A percentile compares a stretch with the other conserved stretches of the same genome.
Evolutionary conservation across 257 asterid genomes (phyloP).

Genomic region (Nicotiana noctiflora): DNA sequence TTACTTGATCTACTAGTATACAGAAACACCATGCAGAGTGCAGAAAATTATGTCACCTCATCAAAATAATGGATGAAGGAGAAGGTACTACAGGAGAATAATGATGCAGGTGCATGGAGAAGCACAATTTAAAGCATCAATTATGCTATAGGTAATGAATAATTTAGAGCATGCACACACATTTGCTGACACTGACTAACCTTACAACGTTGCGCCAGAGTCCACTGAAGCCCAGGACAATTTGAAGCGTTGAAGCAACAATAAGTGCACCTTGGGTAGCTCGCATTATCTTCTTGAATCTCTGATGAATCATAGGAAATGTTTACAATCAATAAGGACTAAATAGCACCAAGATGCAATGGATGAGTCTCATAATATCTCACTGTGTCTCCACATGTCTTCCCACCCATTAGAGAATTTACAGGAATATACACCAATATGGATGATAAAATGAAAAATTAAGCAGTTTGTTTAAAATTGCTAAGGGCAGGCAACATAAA

Average conservation of each 20-base stretch:
- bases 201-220: slow-evolving; percentile 38
- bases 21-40: not conserved
- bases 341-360: not conserved
- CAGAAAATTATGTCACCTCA: not conserved
- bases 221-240: slow-evolving; percentile 37
- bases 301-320: slow-evolving; percentile 16
- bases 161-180: not conserved
- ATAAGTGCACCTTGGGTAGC: slow-evolving; percentile 39
- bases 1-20: not conserved
- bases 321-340: not conserved
- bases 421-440: not conserved
- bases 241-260: slow-evolving; percentile 34
- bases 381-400: not conserved
- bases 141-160: not conserved
- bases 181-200: slow-evolving; percentile 15
- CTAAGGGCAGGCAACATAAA: not conserved
- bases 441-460: not conserved
- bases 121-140: not conserved
- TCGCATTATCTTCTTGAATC: slow-evolving; percentile 35
- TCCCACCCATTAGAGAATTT: not conserved
- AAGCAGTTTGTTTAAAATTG: not conserved
- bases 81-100: not conserved
- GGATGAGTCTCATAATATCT: not conserved
- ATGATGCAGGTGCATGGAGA: not conserved
- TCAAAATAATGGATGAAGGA: not conserved